A percentile compares a stretch with the other conserved stretches of the same genome.
Evolutionary conservation across 2,329 filamentous ascomycete genomes (phyloP).

Genomic region (Myriangium duriaei): DNA sequence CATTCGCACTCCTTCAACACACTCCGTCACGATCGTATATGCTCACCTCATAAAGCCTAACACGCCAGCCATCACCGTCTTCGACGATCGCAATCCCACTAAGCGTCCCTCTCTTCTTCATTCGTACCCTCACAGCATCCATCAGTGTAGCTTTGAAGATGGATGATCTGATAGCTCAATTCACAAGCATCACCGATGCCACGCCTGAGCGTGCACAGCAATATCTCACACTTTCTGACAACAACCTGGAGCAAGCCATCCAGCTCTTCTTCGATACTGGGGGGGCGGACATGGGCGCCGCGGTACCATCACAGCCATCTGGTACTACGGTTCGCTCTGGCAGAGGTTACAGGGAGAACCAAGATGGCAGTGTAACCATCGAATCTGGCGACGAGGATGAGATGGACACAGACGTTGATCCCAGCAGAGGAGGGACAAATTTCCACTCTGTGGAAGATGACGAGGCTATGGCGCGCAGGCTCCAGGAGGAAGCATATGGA

Average conservation of each 20-base stretch:
- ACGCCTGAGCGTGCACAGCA: conserved; percentile 61
- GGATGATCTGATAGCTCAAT: conserved; percentile 57
- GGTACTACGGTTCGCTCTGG: conserved; percentile 13
- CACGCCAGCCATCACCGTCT: too few relatives aligned
- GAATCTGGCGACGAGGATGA: conserved; percentile 61
- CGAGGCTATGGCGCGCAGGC: conserved; percentile 76
- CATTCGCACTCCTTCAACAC: too few relatives aligned
- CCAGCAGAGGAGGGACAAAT: conserved; percentile 9
- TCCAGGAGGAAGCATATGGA: conserved; percentile 86
- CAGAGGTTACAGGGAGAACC: conserved; percentile 35
- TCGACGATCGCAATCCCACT: background rate
- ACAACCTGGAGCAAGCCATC: conserved; percentile 73
- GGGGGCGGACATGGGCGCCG: conserved; percentile 45
- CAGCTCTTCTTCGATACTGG: conserved; percentile 84
- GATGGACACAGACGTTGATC: conserved; percentile 23
- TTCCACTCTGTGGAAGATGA: conserved; percentile 55
- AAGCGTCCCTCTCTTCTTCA: background rate
- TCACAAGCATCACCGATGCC: conserved; percentile 70
- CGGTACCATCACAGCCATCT: conserved; percentile 22
- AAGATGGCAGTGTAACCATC: conserved; percentile 55
- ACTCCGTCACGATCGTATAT: too few relatives aligned
- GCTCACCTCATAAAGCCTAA: too few relatives aligned
- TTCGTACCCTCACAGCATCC: background rate
- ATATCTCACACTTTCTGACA: conserved; percentile 75
- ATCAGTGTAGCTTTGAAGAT: conserved; percentile 2